A percentile compares a stretch with the other conserved stretches of the same genome.
Conservation (phyloP, 805 yeast genomes). For the Saccharomycopsis sp. region DNA sequence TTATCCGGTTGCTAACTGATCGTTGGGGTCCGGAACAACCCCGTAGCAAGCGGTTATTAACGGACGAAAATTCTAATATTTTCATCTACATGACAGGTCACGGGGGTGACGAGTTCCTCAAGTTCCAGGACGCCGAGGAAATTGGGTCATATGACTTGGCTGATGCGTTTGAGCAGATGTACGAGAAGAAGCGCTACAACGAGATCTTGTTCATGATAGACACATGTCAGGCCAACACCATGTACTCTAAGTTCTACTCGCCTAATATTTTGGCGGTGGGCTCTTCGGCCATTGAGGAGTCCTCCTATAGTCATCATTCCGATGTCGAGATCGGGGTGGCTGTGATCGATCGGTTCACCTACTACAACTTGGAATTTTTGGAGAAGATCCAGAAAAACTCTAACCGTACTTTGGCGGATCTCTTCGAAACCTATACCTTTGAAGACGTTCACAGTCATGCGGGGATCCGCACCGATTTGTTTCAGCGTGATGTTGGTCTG, state of each 20-base stretch:
- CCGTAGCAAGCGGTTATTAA: constrained; percentile 77
- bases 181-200: constrained; percentile 89
- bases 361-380: constrained; percentile 80
- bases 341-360: constrained; percentile 93
- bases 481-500: constrained; percentile 54
- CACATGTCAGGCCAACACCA: constrained; percentile 97
- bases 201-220: constrained; percentile 97
- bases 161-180: constrained; percentile 95
- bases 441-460: constrained; percentile 87
- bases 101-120: constrained; percentile 95
- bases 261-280: constrained; percentile 94
- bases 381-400: constrained; percentile 78
- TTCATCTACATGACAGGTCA: constrained; percentile 96
- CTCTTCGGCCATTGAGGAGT: constrained; percentile 78
- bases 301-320: constrained; percentile 92
- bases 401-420: constrained; percentile 66
- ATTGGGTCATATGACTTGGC: constrained; percentile 93
- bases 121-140: constrained; percentile 98
- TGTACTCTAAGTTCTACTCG: constrained; percentile 87
- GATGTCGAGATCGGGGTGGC: constrained; percentile 97
- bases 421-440: constrained; percentile 77
- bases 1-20: constrained; percentile 86
- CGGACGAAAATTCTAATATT: constrained; percentile 92
- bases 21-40: constrained; percentile 96
- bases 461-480: constrained; percentile 84